A percentile compares a stretch with the other conserved stretches of the same genome.
phyloP scores from a whole-genome alignment of 495 filamentous ascomycete genomes.

The Trichoderma gamsii region DNA sequence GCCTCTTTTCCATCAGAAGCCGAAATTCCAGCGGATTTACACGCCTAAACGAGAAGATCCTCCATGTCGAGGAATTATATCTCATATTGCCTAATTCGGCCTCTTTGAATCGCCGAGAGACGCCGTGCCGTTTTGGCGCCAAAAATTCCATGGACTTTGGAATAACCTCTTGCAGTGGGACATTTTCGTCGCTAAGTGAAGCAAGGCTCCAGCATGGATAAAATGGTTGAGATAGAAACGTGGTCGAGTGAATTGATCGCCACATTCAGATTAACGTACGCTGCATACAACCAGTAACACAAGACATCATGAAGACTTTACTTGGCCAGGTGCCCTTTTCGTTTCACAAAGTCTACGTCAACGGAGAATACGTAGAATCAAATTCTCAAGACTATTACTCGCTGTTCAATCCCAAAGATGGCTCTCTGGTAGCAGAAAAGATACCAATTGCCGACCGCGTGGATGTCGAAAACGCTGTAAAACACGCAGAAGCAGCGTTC shows the following conservation, averaged over 20 bases:
- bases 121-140: neutral
- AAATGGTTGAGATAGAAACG: neutral
- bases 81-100: neutral
- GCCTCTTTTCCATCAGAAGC: too few relatives aligned
- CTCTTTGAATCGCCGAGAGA: neutral
- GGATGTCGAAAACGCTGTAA: neutral
- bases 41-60: too few relatives aligned
- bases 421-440: neutral
- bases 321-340: neutral
- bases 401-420: neutral
- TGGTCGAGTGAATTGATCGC: neutral
- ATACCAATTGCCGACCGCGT: neutral
- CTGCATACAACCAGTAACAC: neutral
- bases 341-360: neutral
- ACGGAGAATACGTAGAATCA: neutral
- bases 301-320: neutral
- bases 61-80: too few relatives aligned
- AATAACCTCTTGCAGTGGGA: neutral
- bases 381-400: neutral
- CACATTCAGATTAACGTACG: neutral
- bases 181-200: too few relatives aligned
- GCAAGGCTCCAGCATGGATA: too few relatives aligned
- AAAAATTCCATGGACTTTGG: neutral
- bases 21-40: too few relatives aligned
- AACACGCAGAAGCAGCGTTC: neutral